phyloP scores from a whole-genome alignment of 2,329 filamentous ascomycete species.

The Fusarium brevicatenulatum region DNA sequence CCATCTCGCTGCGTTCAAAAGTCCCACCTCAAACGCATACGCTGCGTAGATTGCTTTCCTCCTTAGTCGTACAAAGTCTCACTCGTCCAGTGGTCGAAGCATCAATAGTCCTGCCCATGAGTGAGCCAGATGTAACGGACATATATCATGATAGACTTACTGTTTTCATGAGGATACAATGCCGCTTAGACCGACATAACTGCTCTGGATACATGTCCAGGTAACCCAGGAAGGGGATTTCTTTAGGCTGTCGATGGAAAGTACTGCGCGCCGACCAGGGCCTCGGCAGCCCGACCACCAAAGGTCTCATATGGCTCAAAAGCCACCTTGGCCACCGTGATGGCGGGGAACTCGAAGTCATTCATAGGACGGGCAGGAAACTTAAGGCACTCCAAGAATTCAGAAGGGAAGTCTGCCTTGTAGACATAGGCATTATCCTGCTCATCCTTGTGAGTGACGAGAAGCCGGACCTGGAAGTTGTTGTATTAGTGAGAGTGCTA shows the following conservation, averaged over 20 bases:
- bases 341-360: neutral
- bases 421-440: neutral
- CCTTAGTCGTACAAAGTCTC: neutral
- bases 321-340: neutral
- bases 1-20: neutral
- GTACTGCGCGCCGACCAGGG: neutral
- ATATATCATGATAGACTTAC: neutral
- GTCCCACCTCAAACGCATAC: too few species aligned
- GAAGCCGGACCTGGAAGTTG: neutral
- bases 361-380: neutral
- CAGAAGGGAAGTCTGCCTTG: fast-evolving
- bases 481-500: neutral
- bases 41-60: neutral
- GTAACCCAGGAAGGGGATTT: too few species aligned
- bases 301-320: neutral
- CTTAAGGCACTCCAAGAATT: neutral
- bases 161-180: neutral
- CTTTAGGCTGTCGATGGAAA: fast-evolving
- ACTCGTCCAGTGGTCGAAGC: neutral
- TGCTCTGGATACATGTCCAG: too few species aligned
- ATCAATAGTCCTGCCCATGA: neutral
- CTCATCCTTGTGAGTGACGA: neutral
- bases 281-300: neutral
- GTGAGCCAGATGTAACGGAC: neutral
- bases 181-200: neutral